Percentiles rank a stretch among this genome's conserved stretches.
Conservation (phyloP, 805 yeast genomes). For the Candida koratica region DNA sequence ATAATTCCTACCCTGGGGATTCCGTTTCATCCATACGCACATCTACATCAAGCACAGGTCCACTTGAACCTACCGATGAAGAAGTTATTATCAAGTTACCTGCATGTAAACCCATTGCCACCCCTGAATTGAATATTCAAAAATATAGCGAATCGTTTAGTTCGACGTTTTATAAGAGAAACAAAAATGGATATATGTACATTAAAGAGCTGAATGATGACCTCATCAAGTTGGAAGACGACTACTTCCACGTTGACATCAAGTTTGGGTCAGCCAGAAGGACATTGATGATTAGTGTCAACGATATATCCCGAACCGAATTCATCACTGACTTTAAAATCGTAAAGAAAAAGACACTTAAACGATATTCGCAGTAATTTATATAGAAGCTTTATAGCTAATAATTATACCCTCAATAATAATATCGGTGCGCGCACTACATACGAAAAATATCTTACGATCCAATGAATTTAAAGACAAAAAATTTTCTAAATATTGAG, state of each 20-base stretch:
- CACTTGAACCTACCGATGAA: conserved; percentile 2
- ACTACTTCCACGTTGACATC: conserved; percentile 9
- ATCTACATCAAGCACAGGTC: conserved; percentile 1
- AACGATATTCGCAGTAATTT: too few relatives aligned
- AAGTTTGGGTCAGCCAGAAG: conserved; percentile 7
- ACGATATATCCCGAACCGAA: conserved; percentile 11
- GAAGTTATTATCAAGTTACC: conserved; percentile 8
- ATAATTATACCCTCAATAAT: too few relatives aligned
- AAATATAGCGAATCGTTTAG: conserved; percentile 20
- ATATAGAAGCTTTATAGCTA: too few relatives aligned
- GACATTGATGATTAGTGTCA: conserved; percentile 11
- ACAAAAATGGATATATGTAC: conserved; percentile 32
- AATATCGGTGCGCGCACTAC: not conserved
- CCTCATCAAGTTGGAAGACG: conserved; percentile 14
- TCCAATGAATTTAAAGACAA: conserved; percentile 17
- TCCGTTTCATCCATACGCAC: conserved; percentile 4
- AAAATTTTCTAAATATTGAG: conserved; percentile 15
- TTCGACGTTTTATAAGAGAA: conserved; percentile 33
- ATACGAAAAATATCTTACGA: conserved; percentile 15
- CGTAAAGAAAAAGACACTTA: conserved; percentile 7
- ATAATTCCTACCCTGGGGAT: conserved; percentile 2
- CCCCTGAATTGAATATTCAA: conserved; percentile 13
- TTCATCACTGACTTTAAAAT: conserved; percentile 16
- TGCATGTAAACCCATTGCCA: conserved; percentile 7
- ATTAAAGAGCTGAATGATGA: conserved; percentile 27